Evolutionary conservation across 768 basidiomycete genomes (phyloP).

Genomic region (Pleurotus citrinopileatus): DNA sequence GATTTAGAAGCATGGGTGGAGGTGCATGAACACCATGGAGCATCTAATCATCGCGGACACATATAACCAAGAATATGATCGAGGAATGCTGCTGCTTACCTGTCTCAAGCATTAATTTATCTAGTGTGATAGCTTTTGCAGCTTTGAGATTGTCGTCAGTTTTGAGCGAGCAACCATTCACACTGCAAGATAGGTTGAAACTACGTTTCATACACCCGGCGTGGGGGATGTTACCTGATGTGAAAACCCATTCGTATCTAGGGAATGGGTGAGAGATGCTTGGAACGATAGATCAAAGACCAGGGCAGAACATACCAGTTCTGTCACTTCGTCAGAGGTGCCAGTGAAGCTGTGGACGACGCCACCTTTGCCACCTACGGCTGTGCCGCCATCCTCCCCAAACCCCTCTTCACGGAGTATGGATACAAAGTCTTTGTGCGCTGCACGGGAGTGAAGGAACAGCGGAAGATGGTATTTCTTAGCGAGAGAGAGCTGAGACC

Average conservation of each 20-base stretch:
- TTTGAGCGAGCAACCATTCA: constrained; percentile 80
- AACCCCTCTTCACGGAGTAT: constrained; percentile 69
- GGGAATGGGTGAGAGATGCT: too few species aligned
- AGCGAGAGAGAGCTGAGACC: constrained; percentile 59
- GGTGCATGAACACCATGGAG: constrained; percentile 73
- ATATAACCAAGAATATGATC: neutral
- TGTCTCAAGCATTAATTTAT: constrained; percentile 70
- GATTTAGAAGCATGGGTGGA: constrained; percentile 59
- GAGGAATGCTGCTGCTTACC: constrained; percentile 34
- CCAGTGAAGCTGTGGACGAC: constrained; percentile 88
- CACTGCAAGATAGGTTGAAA: constrained; percentile 25
- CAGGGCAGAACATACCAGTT: constrained; percentile 47
- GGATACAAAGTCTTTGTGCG: constrained; percentile 64
- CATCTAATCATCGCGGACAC: constrained; percentile 40
- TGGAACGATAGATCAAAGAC: neutral
- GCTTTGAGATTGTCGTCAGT: constrained; percentile 60
- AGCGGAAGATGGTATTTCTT: constrained; percentile 72
- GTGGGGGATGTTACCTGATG: constrained; percentile 38
- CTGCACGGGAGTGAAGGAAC: constrained; percentile 80
- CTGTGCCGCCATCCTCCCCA: constrained; percentile 48
- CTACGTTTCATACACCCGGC: neutral
- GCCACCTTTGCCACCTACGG: constrained; percentile 60
- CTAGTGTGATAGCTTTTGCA: constrained; percentile 52
- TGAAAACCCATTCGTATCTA: constrained; percentile 75
- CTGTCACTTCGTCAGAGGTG: constrained; percentile 52